Evolutionary conservation across 176 grass and related monocot species (phyloP).

Genomic region (Zoysia japonica): DNA sequence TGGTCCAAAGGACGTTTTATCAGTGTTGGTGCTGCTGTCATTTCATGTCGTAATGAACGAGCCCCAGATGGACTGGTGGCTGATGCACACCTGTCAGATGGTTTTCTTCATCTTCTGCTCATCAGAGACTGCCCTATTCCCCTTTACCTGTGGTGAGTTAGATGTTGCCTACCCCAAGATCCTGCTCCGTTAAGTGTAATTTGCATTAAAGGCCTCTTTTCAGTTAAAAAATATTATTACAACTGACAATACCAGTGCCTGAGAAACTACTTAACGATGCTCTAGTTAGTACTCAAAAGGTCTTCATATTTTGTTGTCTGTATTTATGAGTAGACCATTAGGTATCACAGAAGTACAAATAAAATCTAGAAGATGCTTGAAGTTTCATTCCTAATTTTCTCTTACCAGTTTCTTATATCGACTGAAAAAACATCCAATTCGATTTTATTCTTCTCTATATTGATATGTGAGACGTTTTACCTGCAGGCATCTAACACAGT

Average conservation of each 20-base stretch:
- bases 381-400: background rate
- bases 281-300: slow-evolving; percentile 1
- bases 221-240: background rate
- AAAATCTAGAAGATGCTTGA: background rate
- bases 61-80: slow-evolving; percentile 85
- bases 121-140: slow-evolving; percentile 88
- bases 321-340: background rate
- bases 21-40: slow-evolving; percentile 82
- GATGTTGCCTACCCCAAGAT: background rate
- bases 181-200: slow-evolving; percentile 9
- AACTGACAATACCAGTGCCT: background rate
- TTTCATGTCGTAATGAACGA: slow-evolving; percentile 94
- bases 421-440: background rate
- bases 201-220: background rate
- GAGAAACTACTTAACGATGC: background rate
- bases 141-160: slow-evolving; percentile 79
- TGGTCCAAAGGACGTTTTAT: slow-evolving; percentile 71
- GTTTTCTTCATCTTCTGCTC: slow-evolving; percentile 93
- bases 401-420: background rate
- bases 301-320: slow-evolving; percentile 7
- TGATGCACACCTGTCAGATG: slow-evolving; percentile 90
- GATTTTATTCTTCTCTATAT: background rate
- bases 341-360: background rate
- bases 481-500: slow-evolving; percentile 86
- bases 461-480: background rate